Conservation (phyloP, 192 early-diverging fungal species). For the Phlyctochytrium arcticum region DNA sequence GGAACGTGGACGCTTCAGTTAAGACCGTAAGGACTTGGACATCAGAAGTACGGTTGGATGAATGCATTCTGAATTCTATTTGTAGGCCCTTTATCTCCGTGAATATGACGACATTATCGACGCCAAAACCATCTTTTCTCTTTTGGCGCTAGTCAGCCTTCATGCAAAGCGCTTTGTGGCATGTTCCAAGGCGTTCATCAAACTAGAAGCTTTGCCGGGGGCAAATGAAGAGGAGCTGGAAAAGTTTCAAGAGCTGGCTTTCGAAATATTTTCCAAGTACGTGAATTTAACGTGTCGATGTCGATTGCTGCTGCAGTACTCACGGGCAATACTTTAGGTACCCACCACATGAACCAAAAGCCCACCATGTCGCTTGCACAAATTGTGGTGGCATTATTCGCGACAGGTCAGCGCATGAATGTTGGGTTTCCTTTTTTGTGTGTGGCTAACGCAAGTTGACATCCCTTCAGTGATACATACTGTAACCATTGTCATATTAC, state of each 20-base stretch:
- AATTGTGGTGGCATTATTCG: conserved; percentile 26
- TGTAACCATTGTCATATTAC: conserved; percentile 46
- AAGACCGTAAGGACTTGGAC: conserved; percentile 48
- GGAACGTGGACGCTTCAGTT: conserved; percentile 41
- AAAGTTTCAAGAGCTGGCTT: conserved; percentile 44
- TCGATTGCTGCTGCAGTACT: background rate
- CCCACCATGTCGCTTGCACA: conserved; percentile 18
- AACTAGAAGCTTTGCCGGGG: conserved; percentile 40
- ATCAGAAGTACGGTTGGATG: no score
- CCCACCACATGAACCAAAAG: conserved; percentile 28
- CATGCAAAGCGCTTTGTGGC: conserved; percentile 43
- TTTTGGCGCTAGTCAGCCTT: conserved; percentile 47
- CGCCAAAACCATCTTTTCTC: conserved; percentile 36
- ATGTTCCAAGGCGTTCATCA: conserved; percentile 52
- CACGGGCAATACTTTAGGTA: conserved; percentile 2
- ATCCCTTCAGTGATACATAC: conserved; percentile 41
- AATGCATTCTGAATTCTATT: no score
- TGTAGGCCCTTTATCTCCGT: conserved; percentile 43
- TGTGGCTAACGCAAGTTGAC: no score
- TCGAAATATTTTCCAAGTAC: conserved; percentile 55
- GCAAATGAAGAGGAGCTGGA: conserved; percentile 30
- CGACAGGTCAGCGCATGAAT: conserved; percentile 19
- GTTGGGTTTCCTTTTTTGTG: background rate
- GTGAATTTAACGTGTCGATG: background rate
- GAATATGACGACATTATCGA: conserved; percentile 53